These are phyloP conservation scores for Apiospora rasikravindrae DNA, from an alignment of 2,329 filamentous ascomycete genomes.

Conservation along the genomic window DNA sequence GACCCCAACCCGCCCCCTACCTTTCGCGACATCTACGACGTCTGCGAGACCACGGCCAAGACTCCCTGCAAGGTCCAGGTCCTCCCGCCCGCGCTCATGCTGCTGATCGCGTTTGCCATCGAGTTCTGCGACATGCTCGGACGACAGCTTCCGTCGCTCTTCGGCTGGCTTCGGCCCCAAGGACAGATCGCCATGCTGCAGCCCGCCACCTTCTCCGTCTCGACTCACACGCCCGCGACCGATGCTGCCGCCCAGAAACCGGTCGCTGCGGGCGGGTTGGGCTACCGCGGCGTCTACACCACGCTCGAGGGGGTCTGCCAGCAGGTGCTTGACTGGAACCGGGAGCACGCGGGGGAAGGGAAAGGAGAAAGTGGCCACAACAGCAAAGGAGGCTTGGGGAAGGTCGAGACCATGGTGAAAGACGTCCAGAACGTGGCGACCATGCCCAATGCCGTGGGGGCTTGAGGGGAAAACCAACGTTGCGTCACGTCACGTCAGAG, in stretches of 20 bases:
- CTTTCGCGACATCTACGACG: conserved; percentile 46
- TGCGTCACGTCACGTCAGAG: background rate
- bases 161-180: conserved; percentile 39
- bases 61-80: conserved; percentile 39
- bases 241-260: conserved; percentile 43
- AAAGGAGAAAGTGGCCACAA: background rate
- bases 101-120: conserved; percentile 45
- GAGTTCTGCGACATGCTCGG: conserved; percentile 42
- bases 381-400: background rate
- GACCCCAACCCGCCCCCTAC: conserved; percentile 52
- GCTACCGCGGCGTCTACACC: conserved; percentile 43
- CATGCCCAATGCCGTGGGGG: conserved; percentile 25
- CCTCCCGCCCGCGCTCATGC: conserved; percentile 43
- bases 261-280: conserved; percentile 48
- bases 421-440: conserved; percentile 25
- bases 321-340: conserved; percentile 48
- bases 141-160: conserved; percentile 29
- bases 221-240: conserved; percentile 43
- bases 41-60: conserved; percentile 37
- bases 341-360: conserved; percentile 27
- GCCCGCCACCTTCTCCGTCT: conserved; percentile 44
- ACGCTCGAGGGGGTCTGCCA: conserved; percentile 49
- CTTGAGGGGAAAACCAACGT: conserved; percentile 18
- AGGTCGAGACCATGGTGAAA: conserved; percentile 22
- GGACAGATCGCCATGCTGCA: conserved; percentile 46